These are phyloP conservation scores for Puccinia coronata DNA, from an alignment of 1,284 basidiomycete genomes.

Conservation along the genomic window DNA sequence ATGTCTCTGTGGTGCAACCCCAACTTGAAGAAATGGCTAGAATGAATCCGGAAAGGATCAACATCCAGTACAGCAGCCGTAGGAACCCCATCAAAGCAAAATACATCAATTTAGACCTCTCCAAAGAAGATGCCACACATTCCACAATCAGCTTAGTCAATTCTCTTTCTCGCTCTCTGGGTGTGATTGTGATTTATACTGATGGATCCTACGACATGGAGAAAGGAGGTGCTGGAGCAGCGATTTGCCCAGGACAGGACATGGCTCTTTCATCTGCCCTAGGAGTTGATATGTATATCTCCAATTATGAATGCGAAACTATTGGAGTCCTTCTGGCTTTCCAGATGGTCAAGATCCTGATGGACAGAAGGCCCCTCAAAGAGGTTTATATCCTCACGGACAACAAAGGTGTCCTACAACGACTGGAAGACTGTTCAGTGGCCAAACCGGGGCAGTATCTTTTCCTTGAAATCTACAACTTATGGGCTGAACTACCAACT, in stretches of 20 bases:
- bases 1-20: too few relatives aligned
- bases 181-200: not conserved
- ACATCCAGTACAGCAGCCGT: too few relatives aligned
- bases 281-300: not conserved
- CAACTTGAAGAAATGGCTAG: too few relatives aligned
- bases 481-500: not conserved
- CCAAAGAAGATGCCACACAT: too few relatives aligned
- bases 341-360: not conserved
- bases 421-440: not conserved
- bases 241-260: not conserved
- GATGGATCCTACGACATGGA: not conserved
- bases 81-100: too few relatives aligned
- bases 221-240: not conserved
- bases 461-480: not conserved
- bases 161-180: too few relatives aligned
- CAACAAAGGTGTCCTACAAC: not conserved
- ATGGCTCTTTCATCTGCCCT: not conserved
- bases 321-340: not conserved
- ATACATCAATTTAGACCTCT: too few relatives aligned
- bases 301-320: not conserved
- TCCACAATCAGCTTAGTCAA: too few relatives aligned
- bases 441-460: not conserved
- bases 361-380: not conserved
- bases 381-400: not conserved
- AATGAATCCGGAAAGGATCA: too few relatives aligned